phyloP scores from a whole-genome alignment of 305 asterid species.

The Caryopteris hybrid region DNA sequence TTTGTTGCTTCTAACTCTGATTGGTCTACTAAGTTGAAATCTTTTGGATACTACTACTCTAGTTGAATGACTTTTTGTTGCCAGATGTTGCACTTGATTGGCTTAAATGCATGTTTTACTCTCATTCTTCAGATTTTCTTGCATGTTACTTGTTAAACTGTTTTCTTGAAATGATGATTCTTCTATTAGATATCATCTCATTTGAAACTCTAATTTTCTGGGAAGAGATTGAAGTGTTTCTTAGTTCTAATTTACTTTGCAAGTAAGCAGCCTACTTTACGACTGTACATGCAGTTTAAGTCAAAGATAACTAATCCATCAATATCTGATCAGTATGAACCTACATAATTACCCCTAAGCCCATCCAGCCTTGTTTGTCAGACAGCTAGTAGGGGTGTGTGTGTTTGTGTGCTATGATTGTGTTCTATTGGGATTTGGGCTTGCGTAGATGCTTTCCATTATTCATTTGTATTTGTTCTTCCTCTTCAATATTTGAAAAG shows the following conservation, averaged over 20 bases:
- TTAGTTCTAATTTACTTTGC: not conserved
- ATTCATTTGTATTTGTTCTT: not conserved
- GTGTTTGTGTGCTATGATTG: not conserved
- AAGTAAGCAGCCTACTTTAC: not conserved
- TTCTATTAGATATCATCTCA: not conserved
- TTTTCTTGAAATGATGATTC: not conserved
- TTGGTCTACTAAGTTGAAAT: not conserved
- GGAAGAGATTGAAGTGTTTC: conserved; percentile 11
- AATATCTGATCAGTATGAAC: not conserved
- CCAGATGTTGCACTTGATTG: not conserved
- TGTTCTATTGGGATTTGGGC: not conserved
- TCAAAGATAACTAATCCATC: not conserved
- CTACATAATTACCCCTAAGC: not conserved
- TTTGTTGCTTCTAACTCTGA: not conserved
- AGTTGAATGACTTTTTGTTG: not conserved
- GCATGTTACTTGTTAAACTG: conserved; percentile 12
- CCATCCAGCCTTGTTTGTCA: not conserved
- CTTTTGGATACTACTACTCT: not conserved
- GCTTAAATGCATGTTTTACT: not conserved
- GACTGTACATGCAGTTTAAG: not conserved
- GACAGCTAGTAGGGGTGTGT: not conserved
- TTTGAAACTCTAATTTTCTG: conserved; percentile 12
- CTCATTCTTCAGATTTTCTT: conserved; percentile 5
- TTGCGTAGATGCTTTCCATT: not conserved
- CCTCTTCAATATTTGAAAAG: not conserved